Percentiles rank a stretch among this genome's conserved stretches.
Conservation (phyloP, 2,329 filamentous ascomycete genomes). For the Stemphylium vesicarium region DNA sequence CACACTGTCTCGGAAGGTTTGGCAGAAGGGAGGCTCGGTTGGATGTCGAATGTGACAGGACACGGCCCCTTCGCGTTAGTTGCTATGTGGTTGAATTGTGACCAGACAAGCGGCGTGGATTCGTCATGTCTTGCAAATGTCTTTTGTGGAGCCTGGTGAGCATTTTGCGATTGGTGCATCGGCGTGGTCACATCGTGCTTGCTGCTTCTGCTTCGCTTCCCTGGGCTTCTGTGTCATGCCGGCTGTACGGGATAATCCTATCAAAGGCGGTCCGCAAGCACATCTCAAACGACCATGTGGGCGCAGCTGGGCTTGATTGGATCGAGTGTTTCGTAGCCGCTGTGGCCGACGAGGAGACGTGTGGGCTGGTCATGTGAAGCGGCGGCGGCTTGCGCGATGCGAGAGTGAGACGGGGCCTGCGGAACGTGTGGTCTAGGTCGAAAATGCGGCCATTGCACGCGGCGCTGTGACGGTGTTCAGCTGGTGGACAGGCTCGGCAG, state of each 20-base stretch:
- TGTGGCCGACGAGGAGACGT: slow-evolving; percentile 19
- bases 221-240: slow-evolving; percentile 5
- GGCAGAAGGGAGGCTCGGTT: slow-evolving; percentile 1
- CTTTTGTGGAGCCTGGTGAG: slow-evolving; percentile 21
- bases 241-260: slow-evolving; percentile 22
- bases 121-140: slow-evolving; percentile 37
- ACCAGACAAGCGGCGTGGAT: slow-evolving; percentile 4
- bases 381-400: slow-evolving; percentile 31
- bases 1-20: slow-evolving; percentile 9
- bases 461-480: slow-evolving; percentile 9
- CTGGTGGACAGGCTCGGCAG: background rate
- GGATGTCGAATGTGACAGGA: slow-evolving; percentile 8
- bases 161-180: slow-evolving; percentile 30
- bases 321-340: slow-evolving; percentile 40
- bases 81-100: slow-evolving; percentile 3
- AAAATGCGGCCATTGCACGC: slow-evolving; percentile 1
- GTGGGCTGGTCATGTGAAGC: slow-evolving; percentile 27
- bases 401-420: slow-evolving; percentile 6
- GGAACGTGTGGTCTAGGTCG: background rate
- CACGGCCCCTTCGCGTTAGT: background rate
- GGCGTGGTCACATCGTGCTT: slow-evolving; percentile 19
- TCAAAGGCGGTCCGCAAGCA: slow-evolving; percentile 22
- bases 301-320: slow-evolving; percentile 31
- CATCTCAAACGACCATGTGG: slow-evolving; percentile 31
- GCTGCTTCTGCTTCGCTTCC: background rate